Conservation (phyloP, 495 filamentous ascomycete genomes). For the Aspergillus nanangensis region DNA sequence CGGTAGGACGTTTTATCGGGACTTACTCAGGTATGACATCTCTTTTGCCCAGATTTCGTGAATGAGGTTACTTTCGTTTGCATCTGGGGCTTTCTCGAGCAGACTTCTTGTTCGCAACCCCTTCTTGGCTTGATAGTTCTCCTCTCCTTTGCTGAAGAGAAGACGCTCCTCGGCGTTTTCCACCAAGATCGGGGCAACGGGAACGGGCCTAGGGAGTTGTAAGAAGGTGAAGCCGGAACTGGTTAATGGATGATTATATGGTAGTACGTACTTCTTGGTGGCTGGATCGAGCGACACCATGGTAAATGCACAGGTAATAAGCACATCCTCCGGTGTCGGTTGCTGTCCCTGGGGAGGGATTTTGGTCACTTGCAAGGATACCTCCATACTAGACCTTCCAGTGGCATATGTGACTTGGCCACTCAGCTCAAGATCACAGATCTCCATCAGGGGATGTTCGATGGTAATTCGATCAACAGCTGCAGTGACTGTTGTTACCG, state of each 20-base stretch:
- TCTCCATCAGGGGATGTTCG: conserved; percentile 65
- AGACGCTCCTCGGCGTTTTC: conserved; percentile 69
- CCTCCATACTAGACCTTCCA: conserved; percentile 75
- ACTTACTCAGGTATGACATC: conserved; percentile 55
- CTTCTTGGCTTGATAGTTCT: conserved; percentile 72
- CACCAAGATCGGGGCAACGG: conserved; percentile 54
- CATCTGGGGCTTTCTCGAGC: conserved; percentile 68
- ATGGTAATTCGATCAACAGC: conserved; percentile 78
- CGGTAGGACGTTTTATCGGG: not conserved
- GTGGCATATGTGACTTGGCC: conserved; percentile 80
- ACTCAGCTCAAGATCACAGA: conserved; percentile 76
- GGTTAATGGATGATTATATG: not conserved
- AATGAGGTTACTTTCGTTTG: conserved; percentile 71
- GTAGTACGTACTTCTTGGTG: conserved; percentile 59
- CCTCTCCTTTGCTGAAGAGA: conserved; percentile 65
- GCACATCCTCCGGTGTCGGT: conserved; percentile 60
- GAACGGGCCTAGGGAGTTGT: conserved; percentile 38
- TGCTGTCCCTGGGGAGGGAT: conserved; percentile 51
- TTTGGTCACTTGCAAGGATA: conserved; percentile 71
- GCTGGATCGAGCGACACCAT: conserved; percentile 76
- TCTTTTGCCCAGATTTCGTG: conserved; percentile 77
- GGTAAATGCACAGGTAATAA: conserved; percentile 79
- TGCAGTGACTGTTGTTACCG: conserved; percentile 75
- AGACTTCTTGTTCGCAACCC: conserved; percentile 57
- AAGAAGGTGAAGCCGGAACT: conserved; percentile 4